A percentile compares a stretch with the other conserved stretches of the same genome.
These are phyloP conservation scores for Wallacemonas rigidus DNA, from an alignment of 208 protist genomes.

Conservation along the genomic window DNA sequence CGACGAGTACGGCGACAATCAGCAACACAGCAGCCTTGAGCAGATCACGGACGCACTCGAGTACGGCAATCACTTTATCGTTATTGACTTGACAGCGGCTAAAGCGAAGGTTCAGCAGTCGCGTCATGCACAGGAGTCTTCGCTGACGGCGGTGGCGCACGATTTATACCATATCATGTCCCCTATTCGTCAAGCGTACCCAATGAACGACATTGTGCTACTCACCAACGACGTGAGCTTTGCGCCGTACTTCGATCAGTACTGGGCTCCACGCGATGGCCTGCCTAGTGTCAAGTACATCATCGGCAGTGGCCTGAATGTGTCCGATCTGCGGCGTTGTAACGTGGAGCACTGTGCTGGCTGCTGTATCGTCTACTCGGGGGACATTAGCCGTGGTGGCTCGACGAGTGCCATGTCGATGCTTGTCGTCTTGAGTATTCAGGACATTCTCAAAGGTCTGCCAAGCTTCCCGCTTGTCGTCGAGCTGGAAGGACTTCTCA, in stretches of 20 bases:
- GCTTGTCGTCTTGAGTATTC: constrained; percentile 71
- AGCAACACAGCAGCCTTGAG: constrained; percentile 31
- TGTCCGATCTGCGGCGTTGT: constrained; percentile 63
- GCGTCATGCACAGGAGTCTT: constrained; percentile 59
- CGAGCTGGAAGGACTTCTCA: constrained; percentile 70
- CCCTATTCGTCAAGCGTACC: constrained; percentile 64
- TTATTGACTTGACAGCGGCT: constrained; percentile 76
- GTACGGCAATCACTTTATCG: constrained; percentile 74
- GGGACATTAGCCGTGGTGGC: constrained; percentile 64
- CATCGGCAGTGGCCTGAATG: constrained; percentile 74
- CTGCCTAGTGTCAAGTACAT: constrained; percentile 64
- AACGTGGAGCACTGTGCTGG: constrained; percentile 73
- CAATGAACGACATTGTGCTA: constrained; percentile 72
- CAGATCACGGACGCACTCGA: constrained; percentile 64
- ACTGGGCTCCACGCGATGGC: constrained; percentile 37
- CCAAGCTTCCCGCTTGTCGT: constrained; percentile 78
- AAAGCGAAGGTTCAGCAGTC: constrained; percentile 61
- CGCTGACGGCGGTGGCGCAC: constrained; percentile 53
- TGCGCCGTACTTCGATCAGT: constrained; percentile 70
- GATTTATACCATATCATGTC: constrained; percentile 68
- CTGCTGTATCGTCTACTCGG: constrained; percentile 72
- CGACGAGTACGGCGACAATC: constrained; percentile 23
- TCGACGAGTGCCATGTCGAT: constrained; percentile 86
- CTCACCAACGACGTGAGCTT: constrained; percentile 77
- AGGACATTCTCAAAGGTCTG: constrained; percentile 61